phyloP scores from a whole-genome alignment of 352 stramenopile species.

The Globisporangium barbulae region DNA sequence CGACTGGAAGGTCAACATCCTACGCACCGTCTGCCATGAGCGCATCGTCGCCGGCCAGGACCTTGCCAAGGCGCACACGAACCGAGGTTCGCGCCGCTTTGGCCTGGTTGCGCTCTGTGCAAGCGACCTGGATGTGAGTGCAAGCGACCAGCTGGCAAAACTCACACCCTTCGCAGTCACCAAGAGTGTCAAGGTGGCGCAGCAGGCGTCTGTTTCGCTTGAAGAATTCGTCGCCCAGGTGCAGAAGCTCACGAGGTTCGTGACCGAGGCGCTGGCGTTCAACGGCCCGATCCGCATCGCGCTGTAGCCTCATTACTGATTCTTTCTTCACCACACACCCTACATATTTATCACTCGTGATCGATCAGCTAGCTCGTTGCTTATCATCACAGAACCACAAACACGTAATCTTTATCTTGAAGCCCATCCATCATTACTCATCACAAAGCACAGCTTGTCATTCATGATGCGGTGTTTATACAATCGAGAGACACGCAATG shows the following conservation, averaged over 20 bases:
- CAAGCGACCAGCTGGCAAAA: conserved; percentile 22
- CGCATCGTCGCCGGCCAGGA: conserved; percentile 18
- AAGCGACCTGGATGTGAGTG: conserved; percentile 25
- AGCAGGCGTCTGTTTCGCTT: conserved; percentile 16
- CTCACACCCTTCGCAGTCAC: conserved; percentile 38
- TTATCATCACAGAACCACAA: background rate
- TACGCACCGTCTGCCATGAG: conserved; percentile 45
- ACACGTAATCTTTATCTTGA: background rate
- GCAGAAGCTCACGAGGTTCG: conserved; percentile 23
- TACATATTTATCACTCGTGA: conserved; percentile 10
- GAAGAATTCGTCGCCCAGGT: conserved; percentile 38
- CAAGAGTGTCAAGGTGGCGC: conserved; percentile 30
- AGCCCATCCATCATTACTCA: background rate
- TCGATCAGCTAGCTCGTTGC: background rate
- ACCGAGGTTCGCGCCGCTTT: conserved; percentile 20
- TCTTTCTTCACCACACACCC: background rate
- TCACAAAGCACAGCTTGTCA: background rate
- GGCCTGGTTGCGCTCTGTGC: conserved; percentile 31
- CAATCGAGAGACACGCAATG: background rate
- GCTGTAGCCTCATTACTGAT: background rate
- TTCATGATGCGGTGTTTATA: conserved; percentile 5
- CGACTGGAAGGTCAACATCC: conserved; percentile 43
- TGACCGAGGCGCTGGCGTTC: conserved; percentile 23
- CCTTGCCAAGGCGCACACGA: conserved; percentile 22
- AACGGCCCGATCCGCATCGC: conserved; percentile 23